Evolutionary conservation across 176 grass and related monocot genomes (phyloP).

Genomic region (Oryza meridionalis): DNA sequence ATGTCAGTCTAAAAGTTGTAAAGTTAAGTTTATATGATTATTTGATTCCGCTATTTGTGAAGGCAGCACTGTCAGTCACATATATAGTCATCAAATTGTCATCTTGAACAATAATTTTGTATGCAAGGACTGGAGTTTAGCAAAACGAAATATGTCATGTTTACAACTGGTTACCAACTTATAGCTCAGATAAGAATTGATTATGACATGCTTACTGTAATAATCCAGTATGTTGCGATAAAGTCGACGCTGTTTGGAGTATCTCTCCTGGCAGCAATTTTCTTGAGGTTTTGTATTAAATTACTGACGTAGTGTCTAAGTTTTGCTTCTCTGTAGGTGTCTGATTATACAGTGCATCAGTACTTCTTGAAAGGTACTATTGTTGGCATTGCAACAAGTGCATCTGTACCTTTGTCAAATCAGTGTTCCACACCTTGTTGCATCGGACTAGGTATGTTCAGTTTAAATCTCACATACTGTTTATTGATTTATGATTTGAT

Average conservation of each 20-base stretch:
- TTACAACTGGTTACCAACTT: neutral
- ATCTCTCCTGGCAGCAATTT: neutral
- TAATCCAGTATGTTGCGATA: neutral
- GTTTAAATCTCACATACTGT: neutral
- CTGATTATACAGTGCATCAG: conserved; percentile 20
- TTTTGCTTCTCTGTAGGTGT: conserved; percentile 41
- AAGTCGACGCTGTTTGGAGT: neutral
- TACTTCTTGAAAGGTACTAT: conserved; percentile 52
- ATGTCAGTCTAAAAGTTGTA: neutral
- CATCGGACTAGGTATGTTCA: conserved; percentile 62
- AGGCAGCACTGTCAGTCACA: neutral
- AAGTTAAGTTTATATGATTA: neutral
- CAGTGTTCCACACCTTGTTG: conserved; percentile 55
- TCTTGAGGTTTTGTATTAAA: neutral
- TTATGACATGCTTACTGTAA: neutral
- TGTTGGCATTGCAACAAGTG: conserved; percentile 62
- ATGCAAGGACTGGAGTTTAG: neutral
- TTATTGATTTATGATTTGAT: neutral
- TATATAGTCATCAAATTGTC: neutral
- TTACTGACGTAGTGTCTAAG: conserved; percentile 5
- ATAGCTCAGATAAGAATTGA: neutral
- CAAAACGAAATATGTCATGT: neutral
- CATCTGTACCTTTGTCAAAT: conserved; percentile 35
- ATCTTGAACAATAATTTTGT: neutral
- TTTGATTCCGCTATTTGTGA: neutral